Conservation (phyloP, 2,329 filamentous ascomycete species). For the Paraphoma chrysanthemicola region DNA sequence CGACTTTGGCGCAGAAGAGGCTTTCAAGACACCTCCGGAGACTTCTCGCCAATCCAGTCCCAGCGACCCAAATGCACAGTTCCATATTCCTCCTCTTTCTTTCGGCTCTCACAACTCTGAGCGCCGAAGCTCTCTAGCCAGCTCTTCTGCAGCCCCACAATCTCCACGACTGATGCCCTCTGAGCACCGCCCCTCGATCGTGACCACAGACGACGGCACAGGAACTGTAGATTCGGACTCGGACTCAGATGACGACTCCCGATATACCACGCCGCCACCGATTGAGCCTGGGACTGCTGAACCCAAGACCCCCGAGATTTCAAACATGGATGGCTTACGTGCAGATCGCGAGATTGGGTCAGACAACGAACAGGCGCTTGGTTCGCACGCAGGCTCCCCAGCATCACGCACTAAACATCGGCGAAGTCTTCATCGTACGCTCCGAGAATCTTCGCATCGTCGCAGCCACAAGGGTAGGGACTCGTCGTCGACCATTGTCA, state of each 20-base stretch:
- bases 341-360: conserved; percentile 36
- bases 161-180: conserved; percentile 40
- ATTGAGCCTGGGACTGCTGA: conserved; percentile 29
- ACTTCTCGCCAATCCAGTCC: conserved; percentile 47
- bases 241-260: conserved; percentile 30
- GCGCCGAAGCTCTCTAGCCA: conserved; percentile 40
- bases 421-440: conserved; percentile 85
- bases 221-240: conserved; percentile 31
- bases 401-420: conserved; percentile 74
- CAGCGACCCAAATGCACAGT: conserved; percentile 34
- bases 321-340: conserved; percentile 28
- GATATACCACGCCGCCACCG: conserved; percentile 42
- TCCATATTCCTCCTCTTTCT: conserved; percentile 40
- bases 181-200: conserved; percentile 45
- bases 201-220: conserved; percentile 38
- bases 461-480: conserved; percentile 81
- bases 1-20: conserved; percentile 47
- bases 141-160: conserved; percentile 42
- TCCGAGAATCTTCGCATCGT: conserved; percentile 76
- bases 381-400: conserved; percentile 44
- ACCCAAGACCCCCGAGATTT: conserved; percentile 32
- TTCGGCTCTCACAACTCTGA: conserved; percentile 41
- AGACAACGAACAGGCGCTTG: conserved; percentile 35
- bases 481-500: conserved; percentile 65
- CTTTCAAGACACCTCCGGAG: conserved; percentile 56